Base-by-base conservation (phyloP, 1,139 yeast species). In the Saccharomyces hybrid region DNA sequence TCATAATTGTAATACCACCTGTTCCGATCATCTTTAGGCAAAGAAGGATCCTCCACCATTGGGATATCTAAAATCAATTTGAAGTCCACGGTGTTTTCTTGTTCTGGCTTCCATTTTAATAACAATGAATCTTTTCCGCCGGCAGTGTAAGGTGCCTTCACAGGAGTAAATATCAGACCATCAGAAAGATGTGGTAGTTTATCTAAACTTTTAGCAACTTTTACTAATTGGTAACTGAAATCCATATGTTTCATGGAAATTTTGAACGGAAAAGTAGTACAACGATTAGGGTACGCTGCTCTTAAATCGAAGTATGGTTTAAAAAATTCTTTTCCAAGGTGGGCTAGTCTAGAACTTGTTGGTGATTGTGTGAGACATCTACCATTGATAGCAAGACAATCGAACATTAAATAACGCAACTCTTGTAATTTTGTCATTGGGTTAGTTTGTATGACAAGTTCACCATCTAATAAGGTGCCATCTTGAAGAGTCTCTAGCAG, bases 51-150 rank as follows among this genome's bases (percentile, higher is more conserved):
- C 52, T 81, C 82, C 55, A 69, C 86, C 51, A 73, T 64, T 13
- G 85, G 84, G 64, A 91, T 90, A 26, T 80, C 81, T 51, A 93
- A 70, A 42, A 80, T 80, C 57, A 95, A 69, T 66, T 85, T 84
- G 71, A 88, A 93, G 71, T 95, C 99, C 38, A 95, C 80, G 0
- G 97, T 85, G 64, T 95, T 95, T 70, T 93, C 99, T 57, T 88
- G 88, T 8, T 96, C 90, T 0, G 99, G 98, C 65, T 95, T 95
- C 99, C 99, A 95, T 70, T 95, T 95, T 54, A 95, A 73, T 50
- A 87, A 69, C 2, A 85, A 81, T 3, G 81, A 79, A 68, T 93
- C 98, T 0, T 98, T 91, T 13, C 68, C 66, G 11, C 98, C 98
- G 60, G 84, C 82, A 3, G 82, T 78, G 71, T 95, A 95, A 0